These are phyloP conservation scores for Penicillium sumatraense DNA, from an alignment of 2,329 filamentous ascomycete genomes.

Conservation along the genomic window DNA sequence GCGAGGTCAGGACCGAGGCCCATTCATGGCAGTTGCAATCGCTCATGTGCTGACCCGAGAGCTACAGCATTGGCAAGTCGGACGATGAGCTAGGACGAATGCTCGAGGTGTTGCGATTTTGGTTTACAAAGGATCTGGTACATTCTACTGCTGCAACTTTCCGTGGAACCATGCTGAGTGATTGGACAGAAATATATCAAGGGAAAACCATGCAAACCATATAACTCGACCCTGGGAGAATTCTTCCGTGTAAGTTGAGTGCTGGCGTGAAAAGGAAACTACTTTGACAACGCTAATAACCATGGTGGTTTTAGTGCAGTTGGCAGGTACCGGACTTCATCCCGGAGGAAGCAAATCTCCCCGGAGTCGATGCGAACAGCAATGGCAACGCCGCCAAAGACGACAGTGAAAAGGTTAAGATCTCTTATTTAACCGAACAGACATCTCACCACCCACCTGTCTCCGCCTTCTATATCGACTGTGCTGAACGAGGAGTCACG, in stretches of 20 bases:
- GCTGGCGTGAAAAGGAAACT: no score
- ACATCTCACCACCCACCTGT: slow-evolving; percentile 97
- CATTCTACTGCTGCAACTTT: slow-evolving; percentile 16
- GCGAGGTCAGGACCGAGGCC: slow-evolving; percentile 55
- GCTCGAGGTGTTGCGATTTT: slow-evolving; percentile 92
- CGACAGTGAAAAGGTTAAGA: slow-evolving; percentile 63
- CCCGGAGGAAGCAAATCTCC: slow-evolving; percentile 60
- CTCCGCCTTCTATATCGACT: slow-evolving; percentile 92
- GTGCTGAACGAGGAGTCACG: slow-evolving; percentile 84
- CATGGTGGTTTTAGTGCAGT: no score
- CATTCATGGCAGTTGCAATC: slow-evolving; percentile 19
- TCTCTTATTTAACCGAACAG: slow-evolving; percentile 96
- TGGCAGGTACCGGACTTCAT: slow-evolving; percentile 88
- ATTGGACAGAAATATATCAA: slow-evolving; percentile 84
- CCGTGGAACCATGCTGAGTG: slow-evolving; percentile 22
- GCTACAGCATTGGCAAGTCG: slow-evolving; percentile 75
- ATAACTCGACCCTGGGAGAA: slow-evolving; percentile 95
- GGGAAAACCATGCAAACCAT: slow-evolving; percentile 97
- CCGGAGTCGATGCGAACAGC: slow-evolving; percentile 36
- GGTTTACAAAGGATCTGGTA: slow-evolving; percentile 96
- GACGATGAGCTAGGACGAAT: slow-evolving; percentile 91
- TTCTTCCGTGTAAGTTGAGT: slow-evolving; percentile 80
- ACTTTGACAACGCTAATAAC: no score
- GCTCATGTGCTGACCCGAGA: slow-evolving; percentile 42
- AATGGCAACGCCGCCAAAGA: slow-evolving; percentile 36